Evolutionary conservation across 495 filamentous ascomycete genomes (phyloP), one percentile per base, ranked within the genome.

Genomic region (Talaromyces nanjingensis): DNA sequence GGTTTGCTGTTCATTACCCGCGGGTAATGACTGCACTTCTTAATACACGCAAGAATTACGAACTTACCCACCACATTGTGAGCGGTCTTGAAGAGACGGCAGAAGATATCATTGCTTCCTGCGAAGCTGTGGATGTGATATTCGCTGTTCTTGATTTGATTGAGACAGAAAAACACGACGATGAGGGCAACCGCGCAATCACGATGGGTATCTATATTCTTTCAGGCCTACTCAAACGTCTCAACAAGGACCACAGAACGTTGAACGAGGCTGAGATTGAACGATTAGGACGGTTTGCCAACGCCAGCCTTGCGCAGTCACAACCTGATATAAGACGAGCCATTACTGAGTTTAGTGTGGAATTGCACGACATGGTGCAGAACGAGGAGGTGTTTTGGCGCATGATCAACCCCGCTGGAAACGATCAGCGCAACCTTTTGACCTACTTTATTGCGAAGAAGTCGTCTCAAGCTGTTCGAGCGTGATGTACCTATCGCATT

Each of bases 321-420:
- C 88, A 93, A 61, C 84, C 89, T 39, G 91, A 91, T 66, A 87
- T 96, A 2, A 77, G 93, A 24, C 88, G 89, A 74, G 88, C 91
- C 64, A 89, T 87, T 6, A 86, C 91, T 6, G 84, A 90, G 67
- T 77, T 96, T 25, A 92, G 90, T 65, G 86, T 93, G 1, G 86
- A 82, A 63, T 73, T 97, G 64, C 87, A 93, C 66, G 80, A 84
- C 29, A 79, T 87, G 60, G 79, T 92, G 24, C 59, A 67, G 12
- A 84, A 85, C 16, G 86, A 89, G 60, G 76, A 79, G 14, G 71
- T 76, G 52, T 91, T 91, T 70, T 90, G 89, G 82, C 78, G 83
- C 39, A 76, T 84, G 29, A 73, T 91, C 56, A 86, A 80, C 63
- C 80, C 79, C 2, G 79, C 89, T 34, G 83, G 78, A 63, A 86